phyloP scores from a whole-genome alignment of 306 rosid species.

The Lathyrus sativus region DNA sequence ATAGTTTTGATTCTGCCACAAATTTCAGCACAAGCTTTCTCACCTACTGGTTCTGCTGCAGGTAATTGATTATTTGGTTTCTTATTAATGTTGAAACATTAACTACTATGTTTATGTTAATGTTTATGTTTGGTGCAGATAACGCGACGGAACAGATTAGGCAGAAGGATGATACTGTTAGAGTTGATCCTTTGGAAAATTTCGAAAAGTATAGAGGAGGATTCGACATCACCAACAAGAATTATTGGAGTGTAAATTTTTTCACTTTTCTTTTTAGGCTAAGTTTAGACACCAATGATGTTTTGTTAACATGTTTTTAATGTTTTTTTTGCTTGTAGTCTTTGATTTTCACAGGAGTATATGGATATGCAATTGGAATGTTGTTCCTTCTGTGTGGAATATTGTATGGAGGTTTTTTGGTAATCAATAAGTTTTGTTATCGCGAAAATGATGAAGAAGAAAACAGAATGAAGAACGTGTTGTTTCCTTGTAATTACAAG shows the following conservation, averaged over 20 bases:
- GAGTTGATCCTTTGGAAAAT: slow-evolving; percentile 67
- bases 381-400: slow-evolving; percentile 72
- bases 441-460: slow-evolving; percentile 35
- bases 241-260: slow-evolving; percentile 80
- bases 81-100: not conserved
- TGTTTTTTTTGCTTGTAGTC: slow-evolving; percentile 55
- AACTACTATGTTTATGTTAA: slow-evolving; percentile 35
- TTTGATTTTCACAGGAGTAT: slow-evolving; percentile 62
- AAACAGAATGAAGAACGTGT: slow-evolving; percentile 42
- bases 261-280: slow-evolving; percentile 26
- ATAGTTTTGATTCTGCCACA: slow-evolving; percentile 42
- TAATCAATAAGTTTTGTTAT: slow-evolving; percentile 34
- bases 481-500: slow-evolving; percentile 45
- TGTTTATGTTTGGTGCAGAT: slow-evolving; percentile 45
- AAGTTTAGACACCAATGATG: slow-evolving; percentile 1
- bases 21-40: slow-evolving; percentile 44
- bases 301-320: slow-evolving; percentile 28
- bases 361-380: slow-evolving; percentile 70
- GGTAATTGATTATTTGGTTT: slow-evolving; percentile 41
- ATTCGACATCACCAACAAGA: slow-evolving; percentile 75
- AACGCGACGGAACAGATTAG: slow-evolving; percentile 36
- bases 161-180: slow-evolving; percentile 53
- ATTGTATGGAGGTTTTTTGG: slow-evolving; percentile 46
- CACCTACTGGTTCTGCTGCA: slow-evolving; percentile 36
- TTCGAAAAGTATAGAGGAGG: slow-evolving; percentile 74